Conservation (phyloP, 2,329 filamentous ascomycete species). For the Tolypocladium nubicola region DNA sequence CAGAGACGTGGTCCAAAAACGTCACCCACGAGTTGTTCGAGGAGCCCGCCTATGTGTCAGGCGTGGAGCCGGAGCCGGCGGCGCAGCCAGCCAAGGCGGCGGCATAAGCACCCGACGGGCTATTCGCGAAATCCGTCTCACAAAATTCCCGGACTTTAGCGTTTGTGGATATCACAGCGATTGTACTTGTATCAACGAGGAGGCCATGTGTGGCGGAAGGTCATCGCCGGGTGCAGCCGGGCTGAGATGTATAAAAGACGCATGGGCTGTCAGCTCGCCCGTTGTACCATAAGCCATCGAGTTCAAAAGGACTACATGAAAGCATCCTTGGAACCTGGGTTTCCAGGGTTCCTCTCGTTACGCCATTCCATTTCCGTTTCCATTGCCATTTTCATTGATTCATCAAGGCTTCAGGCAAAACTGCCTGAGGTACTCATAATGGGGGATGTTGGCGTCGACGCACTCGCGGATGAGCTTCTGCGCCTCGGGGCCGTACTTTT, state of each 20-base stretch:
- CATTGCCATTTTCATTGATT: not conserved
- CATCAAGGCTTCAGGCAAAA: slow-evolving; percentile 53
- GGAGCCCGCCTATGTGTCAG: slow-evolving; percentile 7
- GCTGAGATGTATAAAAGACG: not conserved
- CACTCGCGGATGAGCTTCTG: slow-evolving; percentile 59
- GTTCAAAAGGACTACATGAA: not conserved
- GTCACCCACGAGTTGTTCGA: slow-evolving; percentile 37
- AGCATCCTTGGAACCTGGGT: not conserved
- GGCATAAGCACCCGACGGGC: not conserved
- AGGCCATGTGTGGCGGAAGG: not conserved
- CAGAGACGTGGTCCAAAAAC: slow-evolving; percentile 38
- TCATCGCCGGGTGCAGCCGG: not conserved
- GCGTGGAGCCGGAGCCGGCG: slow-evolving; percentile 1
- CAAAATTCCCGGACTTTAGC: not conserved
- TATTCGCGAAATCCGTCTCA: not conserved
- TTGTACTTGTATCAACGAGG: not conserved
- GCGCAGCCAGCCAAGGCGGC: not conserved
- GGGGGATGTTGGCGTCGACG: slow-evolving; percentile 59
- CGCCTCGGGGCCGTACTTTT: slow-evolving; percentile 64
- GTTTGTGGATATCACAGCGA: not conserved
- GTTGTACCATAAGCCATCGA: not conserved
- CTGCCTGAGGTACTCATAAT: slow-evolving; percentile 75
- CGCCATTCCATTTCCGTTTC: not conserved
- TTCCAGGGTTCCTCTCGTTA: not conserved
- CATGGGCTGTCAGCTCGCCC: slow-evolving; percentile 1